A percentile compares a stretch with the other conserved stretches of the same genome.
Conservation (phyloP, 2,329 filamentous ascomycete genomes). For the Simplicillium aogashimaense region DNA sequence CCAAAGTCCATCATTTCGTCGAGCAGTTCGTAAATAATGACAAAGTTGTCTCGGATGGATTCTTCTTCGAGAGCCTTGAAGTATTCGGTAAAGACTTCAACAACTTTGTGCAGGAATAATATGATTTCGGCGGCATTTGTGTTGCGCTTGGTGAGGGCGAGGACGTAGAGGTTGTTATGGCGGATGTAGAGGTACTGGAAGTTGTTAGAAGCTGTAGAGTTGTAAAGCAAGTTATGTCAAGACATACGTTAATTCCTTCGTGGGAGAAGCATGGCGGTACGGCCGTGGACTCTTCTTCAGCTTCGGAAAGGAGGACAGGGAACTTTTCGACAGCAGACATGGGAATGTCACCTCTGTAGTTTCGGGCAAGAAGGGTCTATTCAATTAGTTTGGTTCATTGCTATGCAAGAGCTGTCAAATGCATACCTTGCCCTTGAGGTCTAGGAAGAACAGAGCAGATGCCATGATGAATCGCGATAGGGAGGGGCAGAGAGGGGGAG, state of each 20-base stretch:
- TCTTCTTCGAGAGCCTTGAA: constrained; percentile 99
- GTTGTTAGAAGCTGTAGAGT: not conserved
- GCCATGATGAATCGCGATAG: constrained; percentile 57
- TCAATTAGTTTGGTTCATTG: constrained; percentile 11
- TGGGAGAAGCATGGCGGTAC: constrained; percentile 97
- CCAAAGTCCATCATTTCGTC: constrained; percentile 99
- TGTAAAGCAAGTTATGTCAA: not conserved
- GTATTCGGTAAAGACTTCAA: constrained; percentile 99
- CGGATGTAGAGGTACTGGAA: constrained; percentile 92
- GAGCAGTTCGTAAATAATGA: constrained; percentile 95
- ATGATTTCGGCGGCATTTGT: constrained; percentile 98
- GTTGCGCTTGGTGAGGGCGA: constrained; percentile 96
- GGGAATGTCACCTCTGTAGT: constrained; percentile 96
- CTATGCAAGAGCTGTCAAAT: not conserved
- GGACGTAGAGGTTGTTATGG: constrained; percentile 97
- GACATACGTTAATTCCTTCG: constrained; percentile 90
- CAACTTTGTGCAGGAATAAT: constrained; percentile 93
- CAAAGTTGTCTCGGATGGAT: constrained; percentile 98
- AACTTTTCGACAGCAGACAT: constrained; percentile 99
- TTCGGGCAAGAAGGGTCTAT: constrained; percentile 93
- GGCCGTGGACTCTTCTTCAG: constrained; percentile 96
- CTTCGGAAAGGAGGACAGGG: constrained; percentile 88
- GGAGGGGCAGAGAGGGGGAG: constrained; percentile 14
- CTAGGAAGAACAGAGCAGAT: constrained; percentile 95
- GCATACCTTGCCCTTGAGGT: constrained; percentile 97